Evolutionary conservation across 2,329 filamentous ascomycete species (phyloP).

Genomic region (Colletotrichum neosansevieriae): DNA sequence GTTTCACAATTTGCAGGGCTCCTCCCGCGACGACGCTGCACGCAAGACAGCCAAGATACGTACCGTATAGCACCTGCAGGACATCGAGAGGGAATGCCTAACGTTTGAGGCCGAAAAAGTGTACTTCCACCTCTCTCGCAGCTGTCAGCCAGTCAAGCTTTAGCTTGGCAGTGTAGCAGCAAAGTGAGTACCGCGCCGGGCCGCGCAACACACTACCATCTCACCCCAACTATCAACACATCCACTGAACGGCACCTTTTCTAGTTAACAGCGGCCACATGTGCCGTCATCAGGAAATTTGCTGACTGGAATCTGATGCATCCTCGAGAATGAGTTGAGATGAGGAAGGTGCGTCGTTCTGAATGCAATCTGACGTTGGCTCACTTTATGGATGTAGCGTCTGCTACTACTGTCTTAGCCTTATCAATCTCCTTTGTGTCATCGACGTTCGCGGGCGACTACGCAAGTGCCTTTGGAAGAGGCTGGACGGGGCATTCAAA

Average conservation of each 20-base stretch:
- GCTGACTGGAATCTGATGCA: conserved; percentile 7
- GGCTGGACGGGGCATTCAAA: not conserved
- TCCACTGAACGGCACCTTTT: not conserved
- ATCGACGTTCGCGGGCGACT: conserved; percentile 23
- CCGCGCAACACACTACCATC: conserved; percentile 15
- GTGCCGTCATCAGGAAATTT: not conserved
- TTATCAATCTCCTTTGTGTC: conserved; percentile 35
- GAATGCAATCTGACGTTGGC: conserved; percentile 32
- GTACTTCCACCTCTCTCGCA: not conserved
- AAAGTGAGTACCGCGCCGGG: conserved; percentile 22
- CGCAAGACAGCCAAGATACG: conserved; percentile 13
- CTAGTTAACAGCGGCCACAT: not conserved
- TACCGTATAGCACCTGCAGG: not conserved
- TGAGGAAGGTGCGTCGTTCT: conserved; percentile 22
- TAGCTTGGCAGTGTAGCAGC: conserved; percentile 24
- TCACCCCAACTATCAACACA: conserved; percentile 16
- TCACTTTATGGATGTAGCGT: conserved; percentile 11
- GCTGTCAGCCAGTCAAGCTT: conserved; percentile 21
- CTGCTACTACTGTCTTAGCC: conserved; percentile 26
- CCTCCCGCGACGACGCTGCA: conserved; percentile 38
- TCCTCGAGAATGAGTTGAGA: conserved; percentile 34
- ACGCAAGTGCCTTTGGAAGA: conserved; percentile 2
- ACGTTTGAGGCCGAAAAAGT: not conserved
- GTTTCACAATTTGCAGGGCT: conserved; percentile 60
- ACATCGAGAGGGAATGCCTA: not conserved